phyloP scores from a whole-genome alignment of 495 filamentous ascomycete species.

The Penicillium bialowiezense region DNA sequence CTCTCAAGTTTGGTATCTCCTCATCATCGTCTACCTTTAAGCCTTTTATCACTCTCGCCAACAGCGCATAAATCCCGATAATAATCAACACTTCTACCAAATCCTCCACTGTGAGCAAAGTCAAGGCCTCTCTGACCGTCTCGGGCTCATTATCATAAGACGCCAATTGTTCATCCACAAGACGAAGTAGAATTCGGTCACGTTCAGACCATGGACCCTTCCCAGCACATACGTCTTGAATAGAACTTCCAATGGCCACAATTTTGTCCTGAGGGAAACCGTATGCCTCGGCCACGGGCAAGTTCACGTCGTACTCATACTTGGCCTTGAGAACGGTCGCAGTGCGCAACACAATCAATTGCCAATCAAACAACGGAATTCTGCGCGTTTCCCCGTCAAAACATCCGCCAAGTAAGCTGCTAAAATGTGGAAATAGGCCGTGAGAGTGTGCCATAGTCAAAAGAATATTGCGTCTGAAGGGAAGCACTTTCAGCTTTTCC shows the following conservation, averaged over 20 bases:
- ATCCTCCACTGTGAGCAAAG: neutral
- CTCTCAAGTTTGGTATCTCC: slow-evolving; percentile 5
- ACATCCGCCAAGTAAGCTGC: neutral
- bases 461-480: neutral
- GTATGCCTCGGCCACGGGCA: slow-evolving; percentile 40
- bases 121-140: slow-evolving; percentile 3
- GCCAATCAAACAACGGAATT: neutral
- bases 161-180: slow-evolving; percentile 10
- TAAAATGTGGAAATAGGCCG: neutral
- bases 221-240: no score
- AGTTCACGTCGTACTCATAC: slow-evolving; percentile 6
- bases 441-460: neutral
- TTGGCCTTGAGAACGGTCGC: neutral
- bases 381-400: no score
- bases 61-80: slow-evolving; percentile 7
- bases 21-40: slow-evolving; percentile 9
- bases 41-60: slow-evolving; percentile 9
- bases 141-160: slow-evolving; percentile 2
- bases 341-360: slow-evolving; percentile 1
- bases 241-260: neutral
- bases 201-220: slow-evolving; percentile 5
- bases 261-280: slow-evolving; percentile 5
- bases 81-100: slow-evolving; percentile 12
- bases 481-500: neutral
- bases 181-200: slow-evolving; percentile 2